A percentile compares a stretch with the other conserved stretches of the same genome.
phyloP scores from a whole-genome alignment of 345 rosid species.

The Brassica incana region DNA sequence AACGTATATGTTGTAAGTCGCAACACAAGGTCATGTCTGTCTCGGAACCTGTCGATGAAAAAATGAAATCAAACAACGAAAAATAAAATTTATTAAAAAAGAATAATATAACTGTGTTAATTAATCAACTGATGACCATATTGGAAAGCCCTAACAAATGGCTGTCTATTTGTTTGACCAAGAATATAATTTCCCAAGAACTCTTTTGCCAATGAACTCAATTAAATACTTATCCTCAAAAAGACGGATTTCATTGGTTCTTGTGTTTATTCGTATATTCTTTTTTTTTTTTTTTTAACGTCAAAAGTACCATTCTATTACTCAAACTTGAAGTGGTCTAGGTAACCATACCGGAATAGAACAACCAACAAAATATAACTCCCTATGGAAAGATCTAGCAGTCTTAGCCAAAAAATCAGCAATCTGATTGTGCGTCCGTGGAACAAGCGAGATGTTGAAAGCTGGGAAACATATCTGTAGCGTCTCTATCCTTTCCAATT shows the following conservation, averaged over 20 bases:
- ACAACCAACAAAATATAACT: too few relatives aligned
- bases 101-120: not conserved
- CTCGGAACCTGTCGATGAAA: slow-evolving; percentile 36
- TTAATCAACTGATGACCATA: not conserved
- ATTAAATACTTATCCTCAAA: slow-evolving; percentile 2
- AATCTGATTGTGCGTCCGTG: too few relatives aligned
- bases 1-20: slow-evolving; percentile 13
- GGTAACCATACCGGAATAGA: too few relatives aligned
- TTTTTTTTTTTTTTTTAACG: too few relatives aligned
- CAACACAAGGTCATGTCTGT: slow-evolving; percentile 26
- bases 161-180: slow-evolving; percentile 14
- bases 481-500: too few relatives aligned
- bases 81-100: not conserved
- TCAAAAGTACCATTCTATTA: too few relatives aligned
- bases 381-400: too few relatives aligned
- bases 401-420: too few relatives aligned
- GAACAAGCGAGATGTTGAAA: too few relatives aligned
- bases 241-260: slow-evolving; percentile 2
- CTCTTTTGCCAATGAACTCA: slow-evolving; percentile 29
- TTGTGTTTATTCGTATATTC: slow-evolving; percentile 17
- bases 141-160: not conserved
- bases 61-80: not conserved
- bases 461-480: too few relatives aligned
- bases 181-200: slow-evolving; percentile 17
- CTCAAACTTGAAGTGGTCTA: too few relatives aligned